Base-by-base conservation (phyloP, 1,139 yeast genomes). In the Taphrina confusa region DNA sequence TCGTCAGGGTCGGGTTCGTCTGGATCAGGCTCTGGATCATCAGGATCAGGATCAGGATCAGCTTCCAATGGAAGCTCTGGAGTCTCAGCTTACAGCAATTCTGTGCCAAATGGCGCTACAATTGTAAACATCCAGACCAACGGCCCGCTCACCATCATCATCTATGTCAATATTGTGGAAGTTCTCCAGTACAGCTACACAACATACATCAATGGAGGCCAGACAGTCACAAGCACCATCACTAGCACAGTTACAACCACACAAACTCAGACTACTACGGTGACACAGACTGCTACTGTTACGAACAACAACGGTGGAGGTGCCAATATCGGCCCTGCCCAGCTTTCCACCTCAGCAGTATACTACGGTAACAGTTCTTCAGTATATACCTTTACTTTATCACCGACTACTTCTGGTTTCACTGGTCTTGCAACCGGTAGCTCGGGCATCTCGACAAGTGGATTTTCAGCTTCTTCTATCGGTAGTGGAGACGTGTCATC, bases 211-310 rank as follows among this genome's bases (percentile, higher is more conserved):
- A 37, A 37, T n/a, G 42, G 42, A 9, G 42, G n/a, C 6, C 25
- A 6, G 18, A 22, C 42, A 18, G 25, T 37, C 25, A 37, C 42
- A 6, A 37, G 22, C 42, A 37, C 42, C 25, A n/a, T 14, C 25
- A 37, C 42, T 4, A 37, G 20, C 25, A 37, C 42, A 11, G n/a
- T 37, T n/a, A 37, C 42, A 4, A 18, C 42, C 23, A 37, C 42
- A 9, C 42, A 37, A 25, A 37, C 42, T 14, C 42, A 37, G 42
- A 37, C 42, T 25, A 37, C 42, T n/a, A 37, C 42, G 2, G 42
- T 37, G 25, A 37, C 42, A 4, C 25, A 37, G 42, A 37, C 42
- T 4, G 42, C 20, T n/a, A 37, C 42, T n/a, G n/a, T n/a, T n/a
- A n/a, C n/a, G n/a, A n/a, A n/a, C n/a, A n/a, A n/a, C 25, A 37